phyloP scores from a whole-genome alignment of 2,329 filamentous ascomycete species.

The Hypomyces rosellus region DNA sequence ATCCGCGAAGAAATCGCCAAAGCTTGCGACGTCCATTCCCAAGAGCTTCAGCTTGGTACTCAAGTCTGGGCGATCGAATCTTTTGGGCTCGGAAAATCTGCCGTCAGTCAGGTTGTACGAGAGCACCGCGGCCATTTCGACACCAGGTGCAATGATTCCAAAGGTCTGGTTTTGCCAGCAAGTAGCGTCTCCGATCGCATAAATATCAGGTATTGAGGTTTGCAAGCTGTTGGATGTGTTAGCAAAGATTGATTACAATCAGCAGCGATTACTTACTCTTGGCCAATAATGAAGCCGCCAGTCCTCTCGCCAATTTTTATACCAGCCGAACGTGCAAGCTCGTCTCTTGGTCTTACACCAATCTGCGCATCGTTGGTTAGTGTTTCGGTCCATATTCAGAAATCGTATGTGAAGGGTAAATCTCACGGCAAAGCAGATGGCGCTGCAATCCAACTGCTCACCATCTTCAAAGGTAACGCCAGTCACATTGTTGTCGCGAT shows the following conservation, averaged over 20 bases:
- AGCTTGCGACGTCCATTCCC: constrained; percentile 86
- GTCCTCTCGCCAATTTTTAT: constrained; percentile 67
- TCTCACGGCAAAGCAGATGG: constrained; percentile 67
- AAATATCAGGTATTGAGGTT: constrained; percentile 67
- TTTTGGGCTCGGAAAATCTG: constrained; percentile 59
- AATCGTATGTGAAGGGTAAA: no score
- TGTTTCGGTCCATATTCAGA: no score
- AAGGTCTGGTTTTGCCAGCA: constrained; percentile 85
- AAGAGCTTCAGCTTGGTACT: constrained; percentile 89
- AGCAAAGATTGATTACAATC: no score
- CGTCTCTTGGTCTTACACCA: constrained; percentile 74
- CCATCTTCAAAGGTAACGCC: constrained; percentile 79
- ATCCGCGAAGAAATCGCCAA: constrained; percentile 91
- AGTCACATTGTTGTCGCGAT: constrained; percentile 59
- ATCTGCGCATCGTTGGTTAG: constrained; percentile 36
- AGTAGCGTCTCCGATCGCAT: constrained; percentile 86
- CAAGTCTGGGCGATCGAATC: constrained; percentile 76
- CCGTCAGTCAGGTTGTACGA: constrained; percentile 87
- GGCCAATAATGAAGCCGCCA: constrained; percentile 64
- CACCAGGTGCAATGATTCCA: constrained; percentile 79
- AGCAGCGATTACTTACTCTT: no score
- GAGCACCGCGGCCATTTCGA: constrained; percentile 89
- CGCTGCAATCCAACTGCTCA: constrained; percentile 67
- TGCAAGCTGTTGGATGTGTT: constrained; percentile 44
- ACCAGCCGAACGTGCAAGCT: constrained; percentile 62